Evolutionary conservation across 2,329 filamentous ascomycete species (phyloP), one percentile per base, ranked within the genome.

Genomic region (Eurotiales sp.): DNA sequence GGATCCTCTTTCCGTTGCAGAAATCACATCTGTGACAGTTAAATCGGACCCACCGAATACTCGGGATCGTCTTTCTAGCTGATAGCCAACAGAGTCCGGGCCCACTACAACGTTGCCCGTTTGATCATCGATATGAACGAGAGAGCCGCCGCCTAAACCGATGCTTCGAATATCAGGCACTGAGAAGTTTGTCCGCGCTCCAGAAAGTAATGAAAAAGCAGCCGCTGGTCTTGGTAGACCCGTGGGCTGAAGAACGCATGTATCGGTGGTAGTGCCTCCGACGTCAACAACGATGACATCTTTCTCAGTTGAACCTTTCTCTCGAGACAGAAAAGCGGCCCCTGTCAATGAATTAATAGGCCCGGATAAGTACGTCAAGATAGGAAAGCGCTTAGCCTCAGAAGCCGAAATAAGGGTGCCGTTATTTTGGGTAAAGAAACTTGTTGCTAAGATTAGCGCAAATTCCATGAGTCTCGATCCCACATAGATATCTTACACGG

Each of bases 241-340:
- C 2, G 76, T 81, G 0, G 79, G 75, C 1, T 83, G 68, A 2
- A 85, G 63, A 0, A 80, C 72, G 22, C 81, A 80, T 8, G 83
- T 77, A 61, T 85, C 82, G 2, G 80, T 80, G 0, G 81, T 84
- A 0, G 82, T 84, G 14, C 81, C 81, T 7, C 82, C 81, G 23
- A 84, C 75, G 57, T 84, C 81, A 2, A 83, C 73, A 0, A 82
- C 79, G 39, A 83, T 71, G 8, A 55, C 55, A 32, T 55, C 55
- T 10, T 55, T 54, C 19, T 50, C 48, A 21, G 53, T 47, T 14
- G 22, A 32, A 3, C 40, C 32, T 14, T 36, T n/a, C 5, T 45
- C 30, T n/a, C 46, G 39, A 7, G 47, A 59, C 15, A 69, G 55
- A 49, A 62, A 76, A 1, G 71, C 71, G 10, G 76, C 77, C 10